A percentile compares a stretch with the other conserved stretches of the same genome.
phyloP scores from a whole-genome alignment of 1,284 basidiomycete genomes.

The Peniophora sp. region DNA sequence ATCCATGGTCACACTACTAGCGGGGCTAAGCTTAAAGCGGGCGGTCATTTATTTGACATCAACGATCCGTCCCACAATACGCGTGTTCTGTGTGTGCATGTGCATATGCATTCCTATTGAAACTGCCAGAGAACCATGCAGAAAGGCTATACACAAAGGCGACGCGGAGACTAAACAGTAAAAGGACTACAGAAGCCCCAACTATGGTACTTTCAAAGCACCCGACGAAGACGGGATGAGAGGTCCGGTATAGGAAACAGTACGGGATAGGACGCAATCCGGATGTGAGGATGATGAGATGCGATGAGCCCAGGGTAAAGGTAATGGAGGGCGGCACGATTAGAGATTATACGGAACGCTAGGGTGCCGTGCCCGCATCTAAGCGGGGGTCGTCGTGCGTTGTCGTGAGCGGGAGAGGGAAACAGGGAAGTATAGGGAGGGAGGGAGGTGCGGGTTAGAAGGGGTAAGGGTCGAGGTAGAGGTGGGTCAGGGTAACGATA shows the following conservation, averaged over 20 bases:
- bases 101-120: background rate
- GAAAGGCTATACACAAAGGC: background rate
- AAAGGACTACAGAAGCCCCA: background rate
- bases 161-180: no score
- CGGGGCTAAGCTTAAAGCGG: no score
- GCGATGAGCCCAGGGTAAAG: background rate
- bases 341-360: conserved; percentile 1
- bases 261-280: background rate
- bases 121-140: background rate
- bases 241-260: background rate
- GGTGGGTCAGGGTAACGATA: background rate
- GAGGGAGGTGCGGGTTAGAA: background rate
- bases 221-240: background rate
- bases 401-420: background rate
- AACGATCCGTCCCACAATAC: background rate
- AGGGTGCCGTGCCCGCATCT: background rate
- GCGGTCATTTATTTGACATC: no score
- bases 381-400: background rate
- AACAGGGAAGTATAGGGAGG: background rate
- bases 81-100: background rate
- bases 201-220: background rate
- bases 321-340: background rate
- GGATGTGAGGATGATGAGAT: background rate
- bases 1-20: no score
- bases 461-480: background rate